Evolutionary conservation across 768 basidiomycete species (phyloP).

Genomic region (Lyophyllum semitale): DNA sequence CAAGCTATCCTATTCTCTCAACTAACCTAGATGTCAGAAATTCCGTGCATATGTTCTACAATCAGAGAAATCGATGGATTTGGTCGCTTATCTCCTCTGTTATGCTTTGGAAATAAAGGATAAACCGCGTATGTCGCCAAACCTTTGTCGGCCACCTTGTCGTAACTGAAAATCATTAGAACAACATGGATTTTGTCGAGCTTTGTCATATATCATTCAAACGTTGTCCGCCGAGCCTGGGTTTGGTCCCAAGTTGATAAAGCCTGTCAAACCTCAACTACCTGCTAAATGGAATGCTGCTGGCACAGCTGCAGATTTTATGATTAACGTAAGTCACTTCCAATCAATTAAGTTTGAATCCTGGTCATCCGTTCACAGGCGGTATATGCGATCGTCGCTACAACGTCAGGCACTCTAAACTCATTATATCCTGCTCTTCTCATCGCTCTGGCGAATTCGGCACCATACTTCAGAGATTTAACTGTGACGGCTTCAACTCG

Average conservation of each 20-base stretch:
- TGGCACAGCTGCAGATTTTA: constrained; percentile 82
- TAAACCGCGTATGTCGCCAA: constrained; percentile 70
- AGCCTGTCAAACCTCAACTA: constrained; percentile 62
- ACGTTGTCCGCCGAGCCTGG: constrained; percentile 82
- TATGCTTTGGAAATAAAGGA: constrained; percentile 90
- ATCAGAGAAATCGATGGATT: constrained; percentile 75
- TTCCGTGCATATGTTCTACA: constrained; percentile 83
- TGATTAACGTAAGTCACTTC: constrained; percentile 69
- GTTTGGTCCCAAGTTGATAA: constrained; percentile 73
- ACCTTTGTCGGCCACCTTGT: background rate
- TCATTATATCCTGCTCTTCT: constrained; percentile 91
- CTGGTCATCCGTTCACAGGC: constrained; percentile 49
- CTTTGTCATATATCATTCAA: constrained; percentile 90
- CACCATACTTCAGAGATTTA: constrained; percentile 83
- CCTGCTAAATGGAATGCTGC: constrained; percentile 76
- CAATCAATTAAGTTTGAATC: background rate
- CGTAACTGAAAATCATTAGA: constrained; percentile 43
- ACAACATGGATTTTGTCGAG: constrained; percentile 88
- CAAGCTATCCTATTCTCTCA: background rate
- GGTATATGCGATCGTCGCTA: constrained; percentile 87
- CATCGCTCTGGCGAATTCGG: constrained; percentile 85
- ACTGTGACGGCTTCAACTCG: constrained; percentile 81
- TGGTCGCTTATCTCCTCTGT: constrained; percentile 78
- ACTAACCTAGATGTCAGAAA: constrained; percentile 57
- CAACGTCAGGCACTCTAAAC: constrained; percentile 78